Percentiles rank a stretch among this genome's conserved stretches.
These are phyloP conservation scores for Suillus fuscotomentosus DNA, from an alignment of 768 basidiomycete species.

Conservation along the genomic window DNA sequence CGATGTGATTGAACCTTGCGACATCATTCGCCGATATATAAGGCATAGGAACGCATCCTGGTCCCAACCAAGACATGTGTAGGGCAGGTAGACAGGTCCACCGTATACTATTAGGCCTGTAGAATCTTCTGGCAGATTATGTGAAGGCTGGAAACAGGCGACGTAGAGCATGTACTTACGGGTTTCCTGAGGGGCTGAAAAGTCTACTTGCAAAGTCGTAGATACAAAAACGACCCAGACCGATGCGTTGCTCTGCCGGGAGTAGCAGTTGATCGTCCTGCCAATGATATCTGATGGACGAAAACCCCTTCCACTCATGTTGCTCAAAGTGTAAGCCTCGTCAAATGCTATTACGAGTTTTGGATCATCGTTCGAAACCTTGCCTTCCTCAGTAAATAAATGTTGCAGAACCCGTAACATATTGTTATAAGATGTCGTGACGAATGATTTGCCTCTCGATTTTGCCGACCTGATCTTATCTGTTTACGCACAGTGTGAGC, in stretches of 20 bases:
- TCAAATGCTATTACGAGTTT: not conserved
- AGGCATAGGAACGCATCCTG: constrained; percentile 1
- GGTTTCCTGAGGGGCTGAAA: not conserved
- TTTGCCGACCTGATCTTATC: not conserved
- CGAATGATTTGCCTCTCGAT: not conserved
- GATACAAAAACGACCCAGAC: constrained; percentile 7
- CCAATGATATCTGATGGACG: not conserved
- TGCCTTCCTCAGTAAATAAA: no score
- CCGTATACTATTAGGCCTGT: not conserved
- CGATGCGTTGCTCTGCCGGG: not conserved
- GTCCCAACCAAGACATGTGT: constrained; percentile 8
- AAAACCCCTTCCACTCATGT: not conserved
- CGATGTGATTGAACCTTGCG: not conserved
- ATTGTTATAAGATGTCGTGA: not conserved
- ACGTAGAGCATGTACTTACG: not conserved
- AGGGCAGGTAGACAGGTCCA: not conserved
- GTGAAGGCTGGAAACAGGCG: not conserved
- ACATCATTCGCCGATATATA: not conserved
- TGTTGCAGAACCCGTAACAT: no score
- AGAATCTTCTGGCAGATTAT: constrained; percentile 1
- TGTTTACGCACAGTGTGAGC: not conserved
- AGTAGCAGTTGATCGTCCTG: not conserved
- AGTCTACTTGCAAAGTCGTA: constrained; percentile 2
- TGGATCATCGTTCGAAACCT: not conserved
- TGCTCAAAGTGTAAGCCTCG: not conserved